Percentiles rank a stretch among this genome's conserved stretches.
phyloP scores from a whole-genome alignment of 441 rosid genomes.

The Arabidopsis hybrid region DNA sequence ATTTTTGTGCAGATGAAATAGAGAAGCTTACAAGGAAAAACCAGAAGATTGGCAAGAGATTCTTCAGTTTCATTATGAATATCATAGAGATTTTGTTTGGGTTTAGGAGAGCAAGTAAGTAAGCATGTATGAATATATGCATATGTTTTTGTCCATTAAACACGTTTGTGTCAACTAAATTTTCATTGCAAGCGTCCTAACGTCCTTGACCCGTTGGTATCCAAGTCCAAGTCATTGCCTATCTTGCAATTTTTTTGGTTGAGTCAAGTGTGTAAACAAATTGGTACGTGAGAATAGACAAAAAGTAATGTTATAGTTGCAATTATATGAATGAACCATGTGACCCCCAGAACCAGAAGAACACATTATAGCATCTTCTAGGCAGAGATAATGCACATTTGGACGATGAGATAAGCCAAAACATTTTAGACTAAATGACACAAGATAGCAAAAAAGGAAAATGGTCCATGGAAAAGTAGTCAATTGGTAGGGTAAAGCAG shows the following conservation, averaged over 20 bases:
- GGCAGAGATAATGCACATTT: too few relatives aligned
- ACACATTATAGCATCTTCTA: neutral
- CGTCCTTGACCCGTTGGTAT: neutral
- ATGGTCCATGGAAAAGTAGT: too few relatives aligned
- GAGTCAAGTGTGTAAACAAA: neutral
- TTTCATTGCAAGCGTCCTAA: too few relatives aligned
- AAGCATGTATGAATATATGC: too few relatives aligned
- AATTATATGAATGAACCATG: neutral
- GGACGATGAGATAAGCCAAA: too few relatives aligned
- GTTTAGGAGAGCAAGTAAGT: neutral
- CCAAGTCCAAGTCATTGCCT: neutral
- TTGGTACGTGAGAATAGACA: neutral
- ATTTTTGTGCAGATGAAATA: conserved; percentile 4
- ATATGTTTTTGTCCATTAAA: too few relatives aligned
- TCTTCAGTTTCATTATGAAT: conserved; percentile 24
- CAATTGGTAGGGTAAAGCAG: too few relatives aligned
- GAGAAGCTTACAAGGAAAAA: conserved; percentile 17
- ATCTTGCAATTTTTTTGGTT: neutral
- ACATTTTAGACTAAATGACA: too few relatives aligned
- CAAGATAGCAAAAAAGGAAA: too few relatives aligned
- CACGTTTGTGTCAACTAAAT: too few relatives aligned
- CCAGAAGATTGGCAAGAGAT: conserved; percentile 32
- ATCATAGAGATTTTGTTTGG: neutral
- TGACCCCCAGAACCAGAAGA: neutral
- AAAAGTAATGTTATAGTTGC: neutral